Percentiles rank a stretch among this genome's conserved stretches.
These are phyloP conservation scores for Panicum virgatum DNA, from an alignment of 202 grass and related monocot species.

Conservation along the genomic window DNA sequence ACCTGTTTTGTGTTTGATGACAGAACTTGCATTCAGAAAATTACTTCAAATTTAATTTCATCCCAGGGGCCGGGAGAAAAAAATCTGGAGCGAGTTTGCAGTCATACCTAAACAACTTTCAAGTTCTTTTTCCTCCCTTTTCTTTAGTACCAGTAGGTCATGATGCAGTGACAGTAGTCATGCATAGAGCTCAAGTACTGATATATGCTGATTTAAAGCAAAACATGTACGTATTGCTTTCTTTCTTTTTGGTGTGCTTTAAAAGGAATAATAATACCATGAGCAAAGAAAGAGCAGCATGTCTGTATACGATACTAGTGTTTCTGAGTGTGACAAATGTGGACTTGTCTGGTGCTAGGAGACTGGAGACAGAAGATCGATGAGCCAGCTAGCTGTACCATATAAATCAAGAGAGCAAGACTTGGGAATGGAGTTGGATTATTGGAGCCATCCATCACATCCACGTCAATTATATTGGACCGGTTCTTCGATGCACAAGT, in stretches of 20 bases:
- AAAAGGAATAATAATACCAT: not conserved
- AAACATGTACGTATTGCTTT: too few species aligned
- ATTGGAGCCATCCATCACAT: not conserved
- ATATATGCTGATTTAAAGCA: too few species aligned
- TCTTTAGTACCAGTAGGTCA: not conserved
- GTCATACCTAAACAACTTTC: too few species aligned
- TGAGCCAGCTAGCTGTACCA: not conserved
- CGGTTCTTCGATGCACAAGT: slow-evolving; percentile 30
- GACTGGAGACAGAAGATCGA: slow-evolving; percentile 27
- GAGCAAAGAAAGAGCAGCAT: not conserved
- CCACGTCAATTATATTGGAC: slow-evolving; percentile 30
- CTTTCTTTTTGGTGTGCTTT: not conserved
- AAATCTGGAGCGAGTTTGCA: too few species aligned
- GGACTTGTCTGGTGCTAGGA: slow-evolving; percentile 44
- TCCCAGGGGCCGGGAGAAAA: not conserved
- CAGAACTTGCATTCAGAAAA: not conserved
- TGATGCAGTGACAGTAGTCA: too few species aligned
- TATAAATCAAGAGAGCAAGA: slow-evolving; percentile 32
- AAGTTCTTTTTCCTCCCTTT: not conserved
- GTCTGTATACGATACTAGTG: not conserved
- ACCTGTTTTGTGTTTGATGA: not conserved
- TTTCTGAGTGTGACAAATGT: not conserved
- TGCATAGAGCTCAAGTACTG: too few species aligned
- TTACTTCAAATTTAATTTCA: not conserved
- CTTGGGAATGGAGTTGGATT: not conserved